phyloP scores from a whole-genome alignment of 1,284 basidiomycete species.

The Lignosus rhinocerotis region DNA sequence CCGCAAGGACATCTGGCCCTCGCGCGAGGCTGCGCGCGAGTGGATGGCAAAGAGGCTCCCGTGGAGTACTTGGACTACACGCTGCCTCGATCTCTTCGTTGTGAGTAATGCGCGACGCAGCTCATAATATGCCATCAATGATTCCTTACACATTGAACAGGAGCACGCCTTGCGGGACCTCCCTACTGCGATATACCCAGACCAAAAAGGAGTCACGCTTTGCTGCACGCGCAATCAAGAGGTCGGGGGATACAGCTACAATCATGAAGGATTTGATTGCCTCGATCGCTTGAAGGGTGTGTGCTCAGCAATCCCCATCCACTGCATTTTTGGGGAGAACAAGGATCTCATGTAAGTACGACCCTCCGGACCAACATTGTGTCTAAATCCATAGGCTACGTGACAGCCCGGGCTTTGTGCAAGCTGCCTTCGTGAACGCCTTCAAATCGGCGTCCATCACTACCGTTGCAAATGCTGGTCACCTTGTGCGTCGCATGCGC shows the following conservation, averaged over 20 bases:
- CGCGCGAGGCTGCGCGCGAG: slow-evolving; percentile 11
- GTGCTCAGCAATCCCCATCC: slow-evolving; percentile 15
- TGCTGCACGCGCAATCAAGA: slow-evolving; percentile 15
- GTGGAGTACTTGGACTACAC: slow-evolving; percentile 25
- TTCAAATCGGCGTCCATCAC: no score
- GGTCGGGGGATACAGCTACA: slow-evolving; percentile 6
- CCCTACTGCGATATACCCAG: slow-evolving; percentile 16
- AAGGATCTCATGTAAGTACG: slow-evolving; percentile 14
- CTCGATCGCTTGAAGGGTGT: slow-evolving; percentile 9
- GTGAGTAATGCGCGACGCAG: no score
- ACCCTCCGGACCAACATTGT: no score
- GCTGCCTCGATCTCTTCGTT: slow-evolving; percentile 8
- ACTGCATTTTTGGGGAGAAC: slow-evolving; percentile 12
- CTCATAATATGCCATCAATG: no score
- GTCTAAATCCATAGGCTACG: no score
- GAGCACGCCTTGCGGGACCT: slow-evolving; percentile 18
- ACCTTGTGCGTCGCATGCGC: no score
- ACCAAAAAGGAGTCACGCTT: slow-evolving; percentile 15
- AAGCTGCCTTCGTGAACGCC: no score
- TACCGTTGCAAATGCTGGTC: no score
- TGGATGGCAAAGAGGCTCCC: slow-evolving; percentile 15
- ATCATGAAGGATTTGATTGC: slow-evolving; percentile 9
- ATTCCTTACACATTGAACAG: no score
- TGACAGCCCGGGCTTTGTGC: no score
- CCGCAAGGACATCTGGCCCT: slow-evolving; percentile 23